Evolutionary conservation across 2,329 filamentous ascomycete species (phyloP).

Genomic region (Fusarium nematophilum): DNA sequence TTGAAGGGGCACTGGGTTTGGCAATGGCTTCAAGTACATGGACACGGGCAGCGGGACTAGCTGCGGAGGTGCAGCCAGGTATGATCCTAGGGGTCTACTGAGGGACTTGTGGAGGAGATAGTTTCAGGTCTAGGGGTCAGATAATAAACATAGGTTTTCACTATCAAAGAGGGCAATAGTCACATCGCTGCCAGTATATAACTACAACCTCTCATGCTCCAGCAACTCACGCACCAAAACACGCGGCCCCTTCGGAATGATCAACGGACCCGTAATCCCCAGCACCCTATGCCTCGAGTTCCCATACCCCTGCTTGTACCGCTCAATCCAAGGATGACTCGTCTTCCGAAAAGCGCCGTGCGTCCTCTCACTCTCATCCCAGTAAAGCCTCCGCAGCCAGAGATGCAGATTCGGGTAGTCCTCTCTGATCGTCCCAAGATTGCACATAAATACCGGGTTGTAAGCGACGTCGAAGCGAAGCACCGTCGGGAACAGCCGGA

Average conservation of each 20-base stretch:
- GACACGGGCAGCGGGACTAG: too few relatives aligned
- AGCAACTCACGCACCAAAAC: conserved; percentile 30
- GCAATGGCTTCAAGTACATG: too few relatives aligned
- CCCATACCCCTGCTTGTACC: conserved; percentile 48
- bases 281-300: conserved; percentile 40
- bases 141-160: too few relatives aligned
- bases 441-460: conserved; percentile 73
- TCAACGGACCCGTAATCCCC: conserved; percentile 41
- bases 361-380: conserved; percentile 61
- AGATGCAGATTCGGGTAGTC: conserved; percentile 74
- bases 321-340: conserved; percentile 65
- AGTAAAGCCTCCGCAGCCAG: conserved; percentile 78
- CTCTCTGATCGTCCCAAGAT: conserved; percentile 70
- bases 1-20: too few relatives aligned
- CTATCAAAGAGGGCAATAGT: too few relatives aligned
- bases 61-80: too few relatives aligned
- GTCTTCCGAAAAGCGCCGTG: conserved; percentile 74
- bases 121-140: too few relatives aligned
- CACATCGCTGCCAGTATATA: too few relatives aligned
- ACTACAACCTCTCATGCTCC: neutral
- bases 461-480: conserved; percentile 77
- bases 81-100: too few relatives aligned
- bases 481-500: conserved; percentile 74
- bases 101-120: too few relatives aligned
- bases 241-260: conserved; percentile 44